Conservation (phyloP, 306 rosid species). For the Lagenaria siceraria region DNA sequence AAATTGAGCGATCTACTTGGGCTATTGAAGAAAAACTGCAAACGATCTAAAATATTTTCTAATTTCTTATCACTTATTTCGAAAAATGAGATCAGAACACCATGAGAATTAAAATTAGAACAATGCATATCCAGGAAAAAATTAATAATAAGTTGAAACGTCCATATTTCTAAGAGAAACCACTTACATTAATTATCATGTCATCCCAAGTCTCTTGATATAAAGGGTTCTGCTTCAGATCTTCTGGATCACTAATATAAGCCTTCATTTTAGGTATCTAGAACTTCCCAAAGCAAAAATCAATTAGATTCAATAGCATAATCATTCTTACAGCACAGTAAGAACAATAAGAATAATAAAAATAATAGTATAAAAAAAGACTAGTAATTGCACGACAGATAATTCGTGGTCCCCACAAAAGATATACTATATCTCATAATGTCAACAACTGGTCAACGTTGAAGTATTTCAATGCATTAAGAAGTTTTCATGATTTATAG, state of each 20-base stretch:
- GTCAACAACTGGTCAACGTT: not conserved
- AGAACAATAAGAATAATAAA: not conserved
- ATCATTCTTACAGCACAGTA: not conserved
- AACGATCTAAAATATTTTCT: not conserved
- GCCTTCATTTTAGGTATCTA: conserved; percentile 99
- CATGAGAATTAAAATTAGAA: not conserved
- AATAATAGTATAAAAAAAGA: not conserved
- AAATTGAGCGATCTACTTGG: not conserved
- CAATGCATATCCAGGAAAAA: not conserved
- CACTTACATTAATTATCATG: conserved; percentile 85
- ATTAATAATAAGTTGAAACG: not conserved
- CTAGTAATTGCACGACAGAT: not conserved
- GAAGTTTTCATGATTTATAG: not conserved
- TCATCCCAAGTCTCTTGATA: conserved; percentile 98
- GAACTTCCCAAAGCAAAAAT: conserved; percentile 69
- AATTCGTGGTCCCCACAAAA: not conserved
- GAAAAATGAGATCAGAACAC: not conserved
- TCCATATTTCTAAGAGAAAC: conserved; percentile 10
- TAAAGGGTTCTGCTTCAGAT: conserved; percentile 75
- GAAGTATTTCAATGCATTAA: not conserved
- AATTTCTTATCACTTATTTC: not conserved
- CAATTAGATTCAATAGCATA: conserved; percentile 30
- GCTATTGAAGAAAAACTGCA: not conserved
- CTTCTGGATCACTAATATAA: conserved; percentile 89
- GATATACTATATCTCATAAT: not conserved